Conservation (phyloP, 2,329 filamentous ascomycete species). For the Colletotrichum sp. region DNA sequence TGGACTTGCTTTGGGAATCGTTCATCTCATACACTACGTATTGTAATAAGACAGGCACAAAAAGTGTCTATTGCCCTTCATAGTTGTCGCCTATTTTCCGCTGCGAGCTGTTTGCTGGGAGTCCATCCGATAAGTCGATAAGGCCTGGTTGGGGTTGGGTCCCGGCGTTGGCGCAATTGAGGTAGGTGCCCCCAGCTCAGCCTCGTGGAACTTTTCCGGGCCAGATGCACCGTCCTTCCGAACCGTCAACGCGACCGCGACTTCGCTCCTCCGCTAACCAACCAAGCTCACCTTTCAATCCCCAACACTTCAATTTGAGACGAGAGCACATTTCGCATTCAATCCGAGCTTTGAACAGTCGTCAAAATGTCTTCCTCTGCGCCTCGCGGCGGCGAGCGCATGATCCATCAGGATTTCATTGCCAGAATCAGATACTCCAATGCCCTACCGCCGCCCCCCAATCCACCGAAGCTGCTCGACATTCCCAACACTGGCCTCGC, state of each 20-base stretch:
- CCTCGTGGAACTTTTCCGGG: conserved; percentile 22
- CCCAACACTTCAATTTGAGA: background rate
- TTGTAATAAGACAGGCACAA: conserved; percentile 16
- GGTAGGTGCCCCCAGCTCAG: conserved; percentile 1
- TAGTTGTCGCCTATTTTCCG: background rate
- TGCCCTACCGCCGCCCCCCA: conserved; percentile 90
- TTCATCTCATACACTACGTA: conserved; percentile 16
- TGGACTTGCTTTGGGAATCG: conserved; percentile 10
- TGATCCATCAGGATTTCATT: conserved; percentile 93
- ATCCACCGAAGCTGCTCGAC: conserved; percentile 94
- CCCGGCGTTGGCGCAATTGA: conserved; percentile 6
- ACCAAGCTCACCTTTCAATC: background rate
- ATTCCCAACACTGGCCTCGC: conserved; percentile 93
- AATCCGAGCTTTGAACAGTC: background rate
- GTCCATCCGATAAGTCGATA: conserved; percentile 15
- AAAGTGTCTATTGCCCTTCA: background rate
- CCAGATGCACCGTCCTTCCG: conserved; percentile 5
- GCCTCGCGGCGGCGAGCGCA: conserved; percentile 56
- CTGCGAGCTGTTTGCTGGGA: background rate
- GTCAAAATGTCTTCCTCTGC: conserved; percentile 36
- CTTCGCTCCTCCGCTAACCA: background rate
- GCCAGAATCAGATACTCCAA: conserved; percentile 95
- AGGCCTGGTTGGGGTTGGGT: background rate
- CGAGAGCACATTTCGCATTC: background rate
- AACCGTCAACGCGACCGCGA: conserved; percentile 14